phyloP scores from a whole-genome alignment of 1,284 basidiomycete genomes.

The Ceratobasidium theobromae region DNA sequence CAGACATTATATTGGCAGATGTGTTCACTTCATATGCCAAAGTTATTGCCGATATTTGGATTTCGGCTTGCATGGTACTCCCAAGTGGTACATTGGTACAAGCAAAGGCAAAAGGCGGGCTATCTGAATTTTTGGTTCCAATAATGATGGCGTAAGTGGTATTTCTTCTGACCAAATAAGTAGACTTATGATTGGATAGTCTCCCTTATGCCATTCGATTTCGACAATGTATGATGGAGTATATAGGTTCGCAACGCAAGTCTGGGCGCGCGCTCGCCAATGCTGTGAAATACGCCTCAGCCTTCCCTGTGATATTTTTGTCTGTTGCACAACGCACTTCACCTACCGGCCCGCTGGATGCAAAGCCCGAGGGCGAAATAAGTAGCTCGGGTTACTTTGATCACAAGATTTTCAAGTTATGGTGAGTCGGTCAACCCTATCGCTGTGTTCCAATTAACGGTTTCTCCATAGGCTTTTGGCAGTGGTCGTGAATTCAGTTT shows the following conservation, averaged over 20 bases:
- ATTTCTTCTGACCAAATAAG: background rate
- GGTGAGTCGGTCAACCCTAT: slow-evolving; percentile 53
- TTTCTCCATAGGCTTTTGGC: slow-evolving; percentile 67
- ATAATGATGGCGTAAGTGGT: slow-evolving; percentile 77
- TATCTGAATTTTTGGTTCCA: slow-evolving; percentile 73
- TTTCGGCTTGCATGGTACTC: slow-evolving; percentile 78
- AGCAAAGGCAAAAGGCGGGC: slow-evolving; percentile 61
- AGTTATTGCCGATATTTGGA: slow-evolving; percentile 92
- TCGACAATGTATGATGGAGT: slow-evolving; percentile 91
- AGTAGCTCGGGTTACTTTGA: slow-evolving; percentile 42
- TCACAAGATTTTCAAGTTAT: slow-evolving; percentile 77
- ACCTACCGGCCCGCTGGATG: slow-evolving; percentile 36
- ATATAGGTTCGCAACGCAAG: slow-evolving; percentile 64
- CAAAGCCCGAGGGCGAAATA: slow-evolving; percentile 22
- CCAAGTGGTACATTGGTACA: slow-evolving; percentile 70
- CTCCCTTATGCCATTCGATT: slow-evolving; percentile 90
- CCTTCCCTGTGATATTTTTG: slow-evolving; percentile 96
- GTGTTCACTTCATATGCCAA: slow-evolving; percentile 96
- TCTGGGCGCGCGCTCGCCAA: slow-evolving; percentile 82
- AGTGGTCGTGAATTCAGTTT: slow-evolving; percentile 86
- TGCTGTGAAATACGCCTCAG: slow-evolving; percentile 93
- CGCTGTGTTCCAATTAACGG: slow-evolving; percentile 21
- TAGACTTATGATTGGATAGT: slow-evolving; percentile 53
- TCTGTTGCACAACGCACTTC: slow-evolving; percentile 76
- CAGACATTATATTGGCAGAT: slow-evolving; percentile 93